Evolutionary conservation across 768 basidiomycete genomes (phyloP).

Genomic region (Pulveroboletus ravenelii): DNA sequence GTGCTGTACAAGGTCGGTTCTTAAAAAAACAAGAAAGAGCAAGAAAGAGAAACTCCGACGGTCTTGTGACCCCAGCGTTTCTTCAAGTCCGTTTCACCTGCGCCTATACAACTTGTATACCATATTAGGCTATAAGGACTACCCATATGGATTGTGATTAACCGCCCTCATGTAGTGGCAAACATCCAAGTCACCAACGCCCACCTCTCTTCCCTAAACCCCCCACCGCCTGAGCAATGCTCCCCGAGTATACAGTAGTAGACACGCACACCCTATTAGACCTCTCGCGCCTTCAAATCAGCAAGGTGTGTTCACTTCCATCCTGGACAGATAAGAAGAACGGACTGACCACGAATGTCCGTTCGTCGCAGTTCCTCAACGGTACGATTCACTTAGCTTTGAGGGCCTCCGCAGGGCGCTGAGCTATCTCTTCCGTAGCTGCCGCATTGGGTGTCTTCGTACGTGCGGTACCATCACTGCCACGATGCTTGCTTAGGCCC

Average conservation of each 20-base stretch:
- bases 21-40: too few relatives aligned
- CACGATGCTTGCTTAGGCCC: not conserved
- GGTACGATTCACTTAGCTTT: not conserved
- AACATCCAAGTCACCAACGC: not conserved
- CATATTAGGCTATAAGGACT: too few relatives aligned
- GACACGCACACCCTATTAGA: conserved; percentile 3
- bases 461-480: not conserved
- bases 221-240: conserved; percentile 4
- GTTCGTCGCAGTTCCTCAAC: conserved; percentile 14
- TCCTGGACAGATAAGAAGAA: not conserved
- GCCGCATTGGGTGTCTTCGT: conserved; percentile 18
- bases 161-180: not conserved
- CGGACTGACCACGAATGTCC: not conserved
- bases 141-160: too few relatives aligned
- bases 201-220: not conserved
- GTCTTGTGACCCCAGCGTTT: too few relatives aligned
- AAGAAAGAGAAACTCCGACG: too few relatives aligned
- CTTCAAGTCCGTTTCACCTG: too few relatives aligned
- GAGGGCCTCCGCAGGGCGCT: not conserved
- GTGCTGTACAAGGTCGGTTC: too few relatives aligned
- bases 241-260: not conserved
- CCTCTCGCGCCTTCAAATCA: conserved; percentile 16
- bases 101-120: too few relatives aligned
- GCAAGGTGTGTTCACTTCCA: conserved; percentile 12
- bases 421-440: conserved; percentile 5